Conservation (phyloP, 495 filamentous ascomycete species). For the Podospora sp. region DNA sequence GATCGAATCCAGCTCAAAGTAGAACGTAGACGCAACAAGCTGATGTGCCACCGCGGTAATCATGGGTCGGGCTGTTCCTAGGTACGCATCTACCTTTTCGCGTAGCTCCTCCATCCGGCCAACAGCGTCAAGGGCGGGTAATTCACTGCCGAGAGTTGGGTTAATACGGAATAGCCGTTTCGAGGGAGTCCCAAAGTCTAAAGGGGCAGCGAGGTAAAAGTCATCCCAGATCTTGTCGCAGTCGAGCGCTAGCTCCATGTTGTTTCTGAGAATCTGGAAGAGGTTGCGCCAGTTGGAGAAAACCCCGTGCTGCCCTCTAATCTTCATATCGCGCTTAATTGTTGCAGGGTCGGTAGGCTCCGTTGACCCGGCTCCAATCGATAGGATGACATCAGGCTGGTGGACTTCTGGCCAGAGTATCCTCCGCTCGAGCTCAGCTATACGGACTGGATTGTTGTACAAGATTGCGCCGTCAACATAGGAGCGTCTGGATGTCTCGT, state of each 20-base stretch:
- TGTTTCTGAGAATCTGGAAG: conserved; percentile 6
- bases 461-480: conserved; percentile 14
- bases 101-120: not conserved
- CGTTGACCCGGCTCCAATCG: conserved; percentile 4
- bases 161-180: conserved; percentile 12
- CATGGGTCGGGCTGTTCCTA: not conserved
- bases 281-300: conserved; percentile 6
- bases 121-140: conserved; percentile 1
- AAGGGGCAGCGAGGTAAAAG: not conserved
- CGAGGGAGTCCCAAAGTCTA: not conserved
- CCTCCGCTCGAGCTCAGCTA: conserved; percentile 2
- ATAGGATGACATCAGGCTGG: conserved; percentile 15
- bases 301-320: not conserved
- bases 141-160: not conserved
- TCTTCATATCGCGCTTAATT: not conserved
- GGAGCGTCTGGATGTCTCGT: not conserved
- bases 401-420: conserved; percentile 10
- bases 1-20: conserved; percentile 11
- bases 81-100: not conserved
- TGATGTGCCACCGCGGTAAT: not conserved
- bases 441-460: conserved; percentile 14
- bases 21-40: conserved; percentile 15
- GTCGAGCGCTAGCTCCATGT: conserved; percentile 10
- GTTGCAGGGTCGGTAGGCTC: conserved; percentile 1
- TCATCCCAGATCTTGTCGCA: conserved; percentile 12